These are phyloP conservation scores for Pisolithus thermaeus DNA, from an alignment of 1,284 basidiomycete species.

Conservation along the genomic window DNA sequence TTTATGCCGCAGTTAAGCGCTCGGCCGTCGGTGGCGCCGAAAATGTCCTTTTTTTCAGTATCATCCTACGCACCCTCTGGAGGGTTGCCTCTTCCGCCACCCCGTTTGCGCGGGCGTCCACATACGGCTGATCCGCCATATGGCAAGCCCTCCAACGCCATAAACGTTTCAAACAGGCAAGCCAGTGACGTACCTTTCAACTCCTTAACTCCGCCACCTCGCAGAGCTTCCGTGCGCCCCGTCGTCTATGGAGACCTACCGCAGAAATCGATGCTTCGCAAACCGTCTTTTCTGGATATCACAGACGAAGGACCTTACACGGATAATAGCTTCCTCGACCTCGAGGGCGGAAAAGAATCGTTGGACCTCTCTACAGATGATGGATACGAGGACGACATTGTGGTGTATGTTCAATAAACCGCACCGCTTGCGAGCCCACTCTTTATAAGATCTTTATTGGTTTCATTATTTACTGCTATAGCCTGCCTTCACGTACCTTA, in stretches of 20 bases:
- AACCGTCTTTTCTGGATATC: conserved; percentile 69
- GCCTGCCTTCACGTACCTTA: conserved; percentile 12
- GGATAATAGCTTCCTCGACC: conserved; percentile 57
- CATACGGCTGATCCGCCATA: conserved; percentile 11
- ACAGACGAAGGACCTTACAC: conserved; percentile 37
- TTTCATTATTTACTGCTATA: conserved; percentile 21
- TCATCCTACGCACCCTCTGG: conserved; percentile 12
- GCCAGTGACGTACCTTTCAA: conserved; percentile 28
- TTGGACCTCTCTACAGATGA: conserved; percentile 53
- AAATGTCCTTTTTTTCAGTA: conserved; percentile 10
- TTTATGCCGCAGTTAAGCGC: background rate
- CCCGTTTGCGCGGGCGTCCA: conserved; percentile 21
- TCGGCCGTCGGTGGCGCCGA: conserved; percentile 29
- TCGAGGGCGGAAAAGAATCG: conserved; percentile 50
- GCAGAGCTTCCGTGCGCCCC: conserved; percentile 3
- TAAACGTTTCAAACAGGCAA: conserved; percentile 18
- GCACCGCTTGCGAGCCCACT: conserved; percentile 9
- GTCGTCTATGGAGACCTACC: conserved; percentile 28
- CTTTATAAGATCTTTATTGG: conserved; percentile 15
- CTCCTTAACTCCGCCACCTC: conserved; percentile 34
- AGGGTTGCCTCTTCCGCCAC: conserved; percentile 33
- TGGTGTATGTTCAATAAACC: conserved; percentile 20
- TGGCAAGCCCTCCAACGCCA: background rate
- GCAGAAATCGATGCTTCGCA: conserved; percentile 47
- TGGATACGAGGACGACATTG: conserved; percentile 22